Evolutionary conservation across 495 filamentous ascomycete genomes (phyloP), one percentile per base, ranked within the genome.

Genomic region (Podospora australis): DNA sequence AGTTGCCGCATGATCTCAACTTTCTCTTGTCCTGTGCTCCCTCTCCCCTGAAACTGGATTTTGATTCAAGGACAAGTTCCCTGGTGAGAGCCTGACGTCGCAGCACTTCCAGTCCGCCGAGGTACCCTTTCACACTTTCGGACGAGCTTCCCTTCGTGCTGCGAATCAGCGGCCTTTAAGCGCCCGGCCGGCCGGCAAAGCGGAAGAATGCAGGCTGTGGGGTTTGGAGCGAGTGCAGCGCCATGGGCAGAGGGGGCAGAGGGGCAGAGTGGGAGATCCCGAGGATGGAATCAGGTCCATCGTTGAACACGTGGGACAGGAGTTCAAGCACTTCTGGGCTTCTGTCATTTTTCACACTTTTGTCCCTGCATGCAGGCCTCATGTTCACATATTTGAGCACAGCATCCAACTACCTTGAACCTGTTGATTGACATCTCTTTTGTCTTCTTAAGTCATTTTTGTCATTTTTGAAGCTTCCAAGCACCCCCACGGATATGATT

Each of bases 151-250:
- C 38, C 6, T 40, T 28, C 24, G 13, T 23, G 41, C 49, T 46
- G 47, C 56, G 23, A 58, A 58, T 49, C 56, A 54, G 38, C n/a
- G 40, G 46, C 30, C 40, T 26, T 26, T 24, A 44, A 32, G 17
- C n/a, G n/a, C 34, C 28, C 10, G 42, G 50, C 43, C 54, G 39
- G 42, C 38, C 58, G 60, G 60, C 48, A 60, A 52, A 49, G 49
- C 60, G 60, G 60, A 49, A 61, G 58, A 61, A 63, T 56, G 58
- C 54, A 39, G 44, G 40, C 20, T 16, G 20, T 26, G 40, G 25
- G 40, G 40, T 26, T 21, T 25, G 8, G n/a, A 25, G 40, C n/a
- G 14, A 43, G 28, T 26, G 14, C 20, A n/a, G 40, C 20, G 22
- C 24, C 44, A 39, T 19, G 32, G 44, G n/a, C n/a, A n/a, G n/a